These are phyloP conservation scores for Colletotrichum lini DNA, from an alignment of 2,329 filamentous ascomycete species.

Conservation along the genomic window DNA sequence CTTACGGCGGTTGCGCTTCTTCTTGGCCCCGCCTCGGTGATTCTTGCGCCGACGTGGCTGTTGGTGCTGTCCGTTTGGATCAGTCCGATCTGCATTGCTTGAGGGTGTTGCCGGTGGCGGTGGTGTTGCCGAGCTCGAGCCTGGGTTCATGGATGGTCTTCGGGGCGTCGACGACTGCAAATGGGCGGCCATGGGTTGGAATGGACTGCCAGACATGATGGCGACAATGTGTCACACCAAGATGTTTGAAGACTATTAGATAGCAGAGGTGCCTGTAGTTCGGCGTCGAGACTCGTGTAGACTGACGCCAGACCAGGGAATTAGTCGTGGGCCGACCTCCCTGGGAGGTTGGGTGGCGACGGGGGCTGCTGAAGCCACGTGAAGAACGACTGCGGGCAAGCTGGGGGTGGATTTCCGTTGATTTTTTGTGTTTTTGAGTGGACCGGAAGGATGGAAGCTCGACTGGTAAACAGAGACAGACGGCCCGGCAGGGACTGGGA, in stretches of 20 bases:
- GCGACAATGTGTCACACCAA: conserved; percentile 27
- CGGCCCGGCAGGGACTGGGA: neutral
- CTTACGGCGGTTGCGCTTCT: conserved; percentile 81
- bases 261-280: conserved; percentile 24
- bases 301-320: neutral
- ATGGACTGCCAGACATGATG: conserved; percentile 53
- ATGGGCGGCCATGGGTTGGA: conserved; percentile 46
- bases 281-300: conserved; percentile 25
- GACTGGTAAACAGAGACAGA: conserved; percentile 14
- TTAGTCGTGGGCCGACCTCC: conserved; percentile 22
- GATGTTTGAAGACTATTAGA: conserved; percentile 27
- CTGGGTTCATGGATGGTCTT: conserved; percentile 33
- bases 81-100: conserved; percentile 30
- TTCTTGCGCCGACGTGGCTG: conserved; percentile 71
- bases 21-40: conserved; percentile 83
- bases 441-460: conserved; percentile 21
- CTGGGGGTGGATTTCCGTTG: conserved; percentile 11
- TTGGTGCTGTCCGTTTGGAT: conserved; percentile 36
- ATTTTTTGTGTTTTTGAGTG: conserved; percentile 22
- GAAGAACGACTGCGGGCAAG: conserved; percentile 23
- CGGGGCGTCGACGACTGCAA: conserved; percentile 30
- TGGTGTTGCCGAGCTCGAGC: conserved; percentile 39
- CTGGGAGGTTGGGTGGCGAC: conserved; percentile 34
- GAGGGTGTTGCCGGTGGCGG: conserved; percentile 32
- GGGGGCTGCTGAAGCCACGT: conserved; percentile 34